Percentiles rank a stretch among this genome's conserved stretches.
Evolutionary conservation across 2,329 filamentous ascomycete genomes (phyloP).

Genomic region (Aspergillus sergii): DNA sequence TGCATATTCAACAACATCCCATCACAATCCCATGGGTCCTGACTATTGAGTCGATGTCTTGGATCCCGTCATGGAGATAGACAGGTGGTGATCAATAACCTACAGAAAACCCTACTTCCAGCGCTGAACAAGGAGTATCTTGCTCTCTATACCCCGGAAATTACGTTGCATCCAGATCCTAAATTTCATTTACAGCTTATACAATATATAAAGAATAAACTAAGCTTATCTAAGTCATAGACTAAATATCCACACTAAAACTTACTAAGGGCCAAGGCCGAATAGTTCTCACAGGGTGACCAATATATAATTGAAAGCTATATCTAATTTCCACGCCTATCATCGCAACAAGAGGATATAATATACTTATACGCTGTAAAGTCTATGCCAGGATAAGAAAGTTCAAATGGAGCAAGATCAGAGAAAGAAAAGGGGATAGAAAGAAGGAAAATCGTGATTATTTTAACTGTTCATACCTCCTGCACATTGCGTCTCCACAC

Average conservation of each 20-base stretch:
- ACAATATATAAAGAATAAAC: too few relatives aligned
- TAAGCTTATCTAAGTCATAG: too few relatives aligned
- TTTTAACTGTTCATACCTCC: slow-evolving; percentile 6
- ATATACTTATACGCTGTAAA: not conserved
- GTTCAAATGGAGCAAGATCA: not conserved
- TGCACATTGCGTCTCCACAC: slow-evolving; percentile 29
- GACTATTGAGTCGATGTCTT: not conserved
- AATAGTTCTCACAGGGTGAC: not conserved
- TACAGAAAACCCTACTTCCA: too few relatives aligned
- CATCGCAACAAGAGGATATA: not conserved
- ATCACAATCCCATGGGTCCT: too few relatives aligned
- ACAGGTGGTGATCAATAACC: too few relatives aligned
- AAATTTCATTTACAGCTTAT: too few relatives aligned
- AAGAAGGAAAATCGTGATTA: slow-evolving; percentile 7
- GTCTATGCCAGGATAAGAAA: not conserved
- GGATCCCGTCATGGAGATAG: not conserved
- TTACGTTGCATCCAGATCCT: too few relatives aligned
- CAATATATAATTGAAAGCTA: not conserved
- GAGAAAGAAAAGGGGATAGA: not conserved
- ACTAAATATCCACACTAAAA: too few relatives aligned
- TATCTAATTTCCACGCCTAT: not conserved
- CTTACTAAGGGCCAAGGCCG: too few relatives aligned
- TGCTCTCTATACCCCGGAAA: too few relatives aligned
- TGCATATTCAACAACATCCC: not conserved
- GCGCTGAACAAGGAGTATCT: too few relatives aligned